These are phyloP conservation scores for Penicillium polonicum DNA, from an alignment of 2,329 filamentous ascomycete species.

Conservation along the genomic window DNA sequence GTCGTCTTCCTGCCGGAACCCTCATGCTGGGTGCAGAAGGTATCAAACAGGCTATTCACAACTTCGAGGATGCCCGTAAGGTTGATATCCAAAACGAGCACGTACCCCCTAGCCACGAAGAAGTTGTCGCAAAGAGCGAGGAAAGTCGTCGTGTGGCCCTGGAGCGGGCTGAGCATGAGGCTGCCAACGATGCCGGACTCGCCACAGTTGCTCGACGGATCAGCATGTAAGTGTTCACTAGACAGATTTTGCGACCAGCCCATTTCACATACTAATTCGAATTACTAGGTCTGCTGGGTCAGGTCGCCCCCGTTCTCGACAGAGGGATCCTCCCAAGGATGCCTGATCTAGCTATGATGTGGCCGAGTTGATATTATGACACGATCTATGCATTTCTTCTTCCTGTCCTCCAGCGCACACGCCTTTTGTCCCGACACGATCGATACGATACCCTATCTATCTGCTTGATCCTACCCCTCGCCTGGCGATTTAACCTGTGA, in stretches of 20 bases:
- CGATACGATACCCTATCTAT: slow-evolving; percentile 29
- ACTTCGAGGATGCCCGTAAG: slow-evolving; percentile 94
- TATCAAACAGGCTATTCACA: slow-evolving; percentile 97
- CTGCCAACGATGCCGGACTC: slow-evolving; percentile 86
- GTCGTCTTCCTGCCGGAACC: slow-evolving; percentile 87
- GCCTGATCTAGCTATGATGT: slow-evolving; percentile 24
- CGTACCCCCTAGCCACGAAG: slow-evolving; percentile 86
- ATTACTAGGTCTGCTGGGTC: slow-evolving; percentile 41
- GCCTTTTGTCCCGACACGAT: slow-evolving; percentile 26
- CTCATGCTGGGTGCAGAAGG: slow-evolving; percentile 97
- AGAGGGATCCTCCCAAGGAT: slow-evolving; percentile 30
- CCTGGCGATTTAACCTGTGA: slow-evolving; percentile 13
- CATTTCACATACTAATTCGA: background rate
- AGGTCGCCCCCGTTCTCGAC: slow-evolving; percentile 34
- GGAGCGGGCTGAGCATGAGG: slow-evolving; percentile 80
- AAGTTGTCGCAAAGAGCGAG: slow-evolving; percentile 79
- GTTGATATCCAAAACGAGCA: slow-evolving; percentile 96
- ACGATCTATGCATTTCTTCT: slow-evolving; percentile 28
- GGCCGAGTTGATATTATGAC: slow-evolving; percentile 26
- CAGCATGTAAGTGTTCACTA: slow-evolving; percentile 74
- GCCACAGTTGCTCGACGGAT: slow-evolving; percentile 85
- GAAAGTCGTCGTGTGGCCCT: slow-evolving; percentile 79
- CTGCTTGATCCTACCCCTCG: slow-evolving; percentile 21
- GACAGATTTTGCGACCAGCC: background rate
- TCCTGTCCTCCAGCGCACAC: slow-evolving; percentile 24